These are phyloP conservation scores for Peronospora destructor DNA, from an alignment of 352 stramenopile genomes.

Conservation along the genomic window DNA sequence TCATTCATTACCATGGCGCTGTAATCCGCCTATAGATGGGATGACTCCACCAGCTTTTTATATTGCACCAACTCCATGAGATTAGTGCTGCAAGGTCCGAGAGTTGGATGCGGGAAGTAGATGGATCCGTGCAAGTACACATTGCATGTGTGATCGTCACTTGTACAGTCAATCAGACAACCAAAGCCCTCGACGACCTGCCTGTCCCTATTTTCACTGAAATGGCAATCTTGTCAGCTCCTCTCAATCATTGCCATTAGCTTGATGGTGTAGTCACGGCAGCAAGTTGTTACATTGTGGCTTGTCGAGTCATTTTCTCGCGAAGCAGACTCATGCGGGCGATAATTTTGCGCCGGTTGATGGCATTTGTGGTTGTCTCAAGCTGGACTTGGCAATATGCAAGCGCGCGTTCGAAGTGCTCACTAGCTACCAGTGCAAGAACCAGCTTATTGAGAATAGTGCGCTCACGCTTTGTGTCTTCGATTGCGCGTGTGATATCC, in stretches of 20 bases:
- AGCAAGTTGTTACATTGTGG: slow-evolving; percentile 2
- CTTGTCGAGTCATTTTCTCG: slow-evolving; percentile 30
- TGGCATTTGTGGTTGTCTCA: slow-evolving; percentile 54
- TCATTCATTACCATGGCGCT: no score
- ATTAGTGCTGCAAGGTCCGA: no score
- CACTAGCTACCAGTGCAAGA: slow-evolving; percentile 57
- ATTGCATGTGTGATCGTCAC: no score
- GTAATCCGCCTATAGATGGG: no score
- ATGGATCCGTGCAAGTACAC: no score
- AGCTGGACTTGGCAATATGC: slow-evolving; percentile 63
- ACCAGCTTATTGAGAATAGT: slow-evolving; percentile 84
- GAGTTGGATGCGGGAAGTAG: no score
- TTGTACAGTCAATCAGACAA: no score
- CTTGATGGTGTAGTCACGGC: no score
- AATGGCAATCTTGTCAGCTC: background rate
- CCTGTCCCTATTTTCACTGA: background rate
- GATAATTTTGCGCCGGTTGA: slow-evolving; percentile 75
- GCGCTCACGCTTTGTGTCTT: slow-evolving; percentile 68
- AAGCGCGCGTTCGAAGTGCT: slow-evolving; percentile 52
- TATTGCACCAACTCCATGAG: no score
- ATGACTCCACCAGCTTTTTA: no score
- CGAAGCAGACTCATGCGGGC: slow-evolving; percentile 67
- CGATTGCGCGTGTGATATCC: slow-evolving; percentile 61
- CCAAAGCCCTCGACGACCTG: no score
- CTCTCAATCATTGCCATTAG: no score